Conservation (phyloP, 208 protist genomes). For the Leishmania amazonensis region DNA sequence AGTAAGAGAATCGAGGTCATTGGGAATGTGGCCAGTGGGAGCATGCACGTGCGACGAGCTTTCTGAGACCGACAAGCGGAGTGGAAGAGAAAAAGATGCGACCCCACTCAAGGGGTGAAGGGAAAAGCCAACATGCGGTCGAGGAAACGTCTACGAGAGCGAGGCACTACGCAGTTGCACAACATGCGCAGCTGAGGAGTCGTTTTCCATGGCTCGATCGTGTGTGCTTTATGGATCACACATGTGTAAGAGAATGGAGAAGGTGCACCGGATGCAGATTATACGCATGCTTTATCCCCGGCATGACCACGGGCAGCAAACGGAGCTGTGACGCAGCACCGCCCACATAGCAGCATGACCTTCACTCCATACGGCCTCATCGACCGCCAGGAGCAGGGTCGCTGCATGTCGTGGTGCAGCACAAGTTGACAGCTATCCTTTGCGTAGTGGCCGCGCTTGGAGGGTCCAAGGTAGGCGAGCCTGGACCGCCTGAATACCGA, state of each 20-base stretch:
- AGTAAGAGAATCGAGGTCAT: background rate
- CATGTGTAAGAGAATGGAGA: background rate
- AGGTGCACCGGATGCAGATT: background rate
- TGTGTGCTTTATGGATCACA: background rate
- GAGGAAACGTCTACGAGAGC: background rate
- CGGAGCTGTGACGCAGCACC: background rate
- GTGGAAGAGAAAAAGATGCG: background rate
- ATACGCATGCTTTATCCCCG: background rate
- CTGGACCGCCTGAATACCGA: constrained; percentile 64
- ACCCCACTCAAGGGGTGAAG: background rate
- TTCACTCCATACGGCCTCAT: background rate
- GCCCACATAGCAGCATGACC: background rate
- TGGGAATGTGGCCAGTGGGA: background rate
- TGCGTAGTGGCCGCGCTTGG: constrained; percentile 31
- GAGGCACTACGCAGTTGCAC: background rate
- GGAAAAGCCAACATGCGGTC: background rate
- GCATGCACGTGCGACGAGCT: background rate
- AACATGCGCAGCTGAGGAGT: background rate
- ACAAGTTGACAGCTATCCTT: background rate
- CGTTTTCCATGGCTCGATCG: background rate
- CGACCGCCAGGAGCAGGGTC: background rate
- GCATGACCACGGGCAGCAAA: background rate
- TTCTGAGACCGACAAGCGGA: background rate
- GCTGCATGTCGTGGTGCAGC: background rate
- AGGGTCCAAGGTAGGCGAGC: constrained; percentile 72